These are phyloP conservation scores for Liquidambar formosana DNA, from an alignment of 164 flowering plant species.

Conservation along the genomic window DNA sequence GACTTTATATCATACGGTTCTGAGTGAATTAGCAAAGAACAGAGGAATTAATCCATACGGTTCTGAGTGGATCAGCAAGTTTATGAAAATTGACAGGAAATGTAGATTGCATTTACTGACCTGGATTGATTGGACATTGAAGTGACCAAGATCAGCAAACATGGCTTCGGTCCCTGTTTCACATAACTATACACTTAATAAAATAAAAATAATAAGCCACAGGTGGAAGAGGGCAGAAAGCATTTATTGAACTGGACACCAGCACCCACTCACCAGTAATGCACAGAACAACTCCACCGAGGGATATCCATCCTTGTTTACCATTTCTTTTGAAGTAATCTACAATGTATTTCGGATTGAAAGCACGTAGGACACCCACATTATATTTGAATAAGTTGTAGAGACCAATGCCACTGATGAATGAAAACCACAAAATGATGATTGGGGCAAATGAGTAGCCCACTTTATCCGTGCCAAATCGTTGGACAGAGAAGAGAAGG, in stretches of 20 bases:
- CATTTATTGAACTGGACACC: neutral
- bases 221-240: neutral
- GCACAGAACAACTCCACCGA: conserved; percentile 79
- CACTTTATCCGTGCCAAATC: conserved; percentile 83
- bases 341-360: conserved; percentile 59
- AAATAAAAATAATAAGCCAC: too few species aligned
- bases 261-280: conserved; percentile 49
- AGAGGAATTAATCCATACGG: too few species aligned
- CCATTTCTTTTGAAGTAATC: conserved; percentile 68
- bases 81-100: too few species aligned
- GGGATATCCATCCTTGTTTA: conserved; percentile 68
- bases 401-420: conserved; percentile 62
- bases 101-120: conserved; percentile 25
- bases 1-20: too few species aligned
- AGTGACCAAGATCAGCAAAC: conserved; percentile 93
- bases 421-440: conserved; percentile 59
- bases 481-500: conserved; percentile 54
- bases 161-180: conserved; percentile 86
- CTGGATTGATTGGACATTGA: conserved; percentile 65
- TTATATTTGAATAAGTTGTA: conserved; percentile 67
- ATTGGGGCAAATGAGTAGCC: conserved; percentile 74
- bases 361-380: conserved; percentile 49
- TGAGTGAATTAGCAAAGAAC: too few species aligned
- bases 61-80: too few species aligned
- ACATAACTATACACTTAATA: neutral